phyloP scores from a whole-genome alignment of 106 monocot genomes.

The Platanthera zijinensis region DNA sequence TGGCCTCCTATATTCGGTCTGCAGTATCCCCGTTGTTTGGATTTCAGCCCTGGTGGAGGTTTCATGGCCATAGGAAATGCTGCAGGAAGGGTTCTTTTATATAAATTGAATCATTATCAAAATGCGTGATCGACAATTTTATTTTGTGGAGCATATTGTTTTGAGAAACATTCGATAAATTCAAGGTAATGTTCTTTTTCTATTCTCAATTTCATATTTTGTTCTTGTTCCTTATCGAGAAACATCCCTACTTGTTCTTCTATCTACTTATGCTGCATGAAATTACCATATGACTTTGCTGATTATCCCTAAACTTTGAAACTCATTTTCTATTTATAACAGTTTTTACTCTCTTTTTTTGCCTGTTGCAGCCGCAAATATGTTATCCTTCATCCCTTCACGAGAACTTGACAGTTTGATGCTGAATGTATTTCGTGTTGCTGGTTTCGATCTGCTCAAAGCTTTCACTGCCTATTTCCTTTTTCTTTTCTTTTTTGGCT shows the following conservation, averaged over 20 bases:
- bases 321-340: too few species aligned
- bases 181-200: too few species aligned
- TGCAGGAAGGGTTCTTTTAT: conserved; percentile 65
- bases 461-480: neutral
- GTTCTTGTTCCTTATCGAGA: too few species aligned
- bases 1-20: conserved; percentile 60
- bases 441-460: neutral
- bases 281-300: neutral
- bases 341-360: neutral
- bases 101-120: conserved; percentile 80
- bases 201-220: too few species aligned
- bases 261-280: neutral
- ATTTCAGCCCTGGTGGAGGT: conserved; percentile 87
- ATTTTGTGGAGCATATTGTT: too few species aligned
- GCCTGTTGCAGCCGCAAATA: conserved; percentile 3
- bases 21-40: conserved; percentile 59
- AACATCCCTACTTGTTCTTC: neutral
- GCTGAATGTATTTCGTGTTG: neutral
- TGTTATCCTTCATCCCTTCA: conserved; percentile 10
- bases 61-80: conserved; percentile 83
- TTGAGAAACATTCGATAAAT: too few species aligned
- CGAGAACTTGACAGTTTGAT: neutral
- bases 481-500: neutral
- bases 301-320: too few species aligned
- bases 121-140: conserved; percentile 35